Base-by-base conservation (phyloP, 164 flowering plant genomes). In the Berberis vulgaris region DNA sequence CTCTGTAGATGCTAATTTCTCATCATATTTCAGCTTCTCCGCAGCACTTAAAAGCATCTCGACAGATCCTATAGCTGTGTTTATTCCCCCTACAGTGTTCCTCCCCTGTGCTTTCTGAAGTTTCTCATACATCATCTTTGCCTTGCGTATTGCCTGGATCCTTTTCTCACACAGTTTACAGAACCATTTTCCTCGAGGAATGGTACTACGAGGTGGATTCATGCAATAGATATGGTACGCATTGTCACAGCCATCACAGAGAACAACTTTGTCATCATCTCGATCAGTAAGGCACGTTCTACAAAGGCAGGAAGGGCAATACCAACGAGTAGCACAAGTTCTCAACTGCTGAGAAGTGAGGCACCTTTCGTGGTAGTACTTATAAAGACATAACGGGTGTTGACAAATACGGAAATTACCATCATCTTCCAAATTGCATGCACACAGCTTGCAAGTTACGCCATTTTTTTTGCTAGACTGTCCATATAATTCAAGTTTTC, bases 231-330 rank as follows among this genome's bases (percentile, higher is more conserved):
- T 77, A 79, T 94, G 98, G 76, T 85, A 94, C 1, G 82, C 95
- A 67, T 87, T 79, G 79, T 94, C 6, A 64, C 66, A 71, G 39
- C 69, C 72, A 62, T 86, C 96, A 69, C 97, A 94, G 7, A 94
- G 49, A 41, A 88, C 81, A 68, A 94, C 85, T 75, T 72, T 69
- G 41, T 82, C 84, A 72, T 91, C 97, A 67, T 94, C 95, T 65
- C 60, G 73, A 71, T 94, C 89, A 10, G 67, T 65, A 10, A 86
- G 84, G 80, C 99, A 94, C 64, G 53, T 65, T 70, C 89, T 79
- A 71, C 99, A 94, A 43, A 91, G 79, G 77, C 99, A 94, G 39
- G 92, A 86, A 60, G 97, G 96, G 82, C 97, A 91, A 73, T 85
- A 87, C 97, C 98, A 94, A 40, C 78, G 66, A 10, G 81, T 68